These are phyloP conservation scores for Vigna mungo DNA, from an alignment of 306 rosid species.

Conservation along the genomic window DNA sequence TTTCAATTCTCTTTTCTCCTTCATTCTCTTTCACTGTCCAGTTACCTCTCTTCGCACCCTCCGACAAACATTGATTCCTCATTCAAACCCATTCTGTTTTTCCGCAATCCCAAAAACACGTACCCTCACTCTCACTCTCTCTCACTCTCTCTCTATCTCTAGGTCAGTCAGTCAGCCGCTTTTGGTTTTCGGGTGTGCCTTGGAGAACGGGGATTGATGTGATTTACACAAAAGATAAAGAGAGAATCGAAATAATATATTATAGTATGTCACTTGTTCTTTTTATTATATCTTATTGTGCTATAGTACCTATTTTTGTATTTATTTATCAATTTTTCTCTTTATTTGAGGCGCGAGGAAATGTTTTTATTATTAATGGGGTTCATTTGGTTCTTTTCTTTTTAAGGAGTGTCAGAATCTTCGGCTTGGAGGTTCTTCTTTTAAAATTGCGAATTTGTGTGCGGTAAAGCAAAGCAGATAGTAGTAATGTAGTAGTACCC, in stretches of 20 bases:
- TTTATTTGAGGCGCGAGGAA: neutral
- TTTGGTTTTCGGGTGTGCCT: slow-evolving; percentile 43
- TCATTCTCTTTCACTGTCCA: slow-evolving; percentile 44
- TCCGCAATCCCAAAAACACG: slow-evolving; percentile 43
- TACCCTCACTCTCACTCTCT: slow-evolving; percentile 11
- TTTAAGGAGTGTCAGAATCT: slow-evolving; percentile 51
- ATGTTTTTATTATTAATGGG: neutral
- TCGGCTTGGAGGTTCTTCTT: slow-evolving; percentile 45
- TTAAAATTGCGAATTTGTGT: slow-evolving; percentile 35
- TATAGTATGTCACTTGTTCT: neutral
- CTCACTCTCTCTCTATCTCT: neutral
- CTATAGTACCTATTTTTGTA: neutral
- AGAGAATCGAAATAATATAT: slow-evolving; percentile 9
- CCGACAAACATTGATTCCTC: slow-evolving; percentile 51
- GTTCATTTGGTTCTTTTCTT: too few relatives aligned
- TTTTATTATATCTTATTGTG: neutral
- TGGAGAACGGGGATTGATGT: slow-evolving; percentile 47
- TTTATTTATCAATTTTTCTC: neutral
- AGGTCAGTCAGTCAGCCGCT: slow-evolving; percentile 36
- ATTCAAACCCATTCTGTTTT: slow-evolving; percentile 18
- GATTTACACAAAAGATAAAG: slow-evolving; percentile 54
- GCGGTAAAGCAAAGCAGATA: slow-evolving; percentile 55
- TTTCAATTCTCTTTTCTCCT: neutral
- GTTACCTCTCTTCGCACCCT: slow-evolving; percentile 44
- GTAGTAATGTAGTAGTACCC: slow-evolving; percentile 26